Percentiles rank a stretch among this genome's conserved stretches.
These are phyloP conservation scores for Rutstroemia sp. DNA, from an alignment of 2,329 filamentous ascomycete species.

Conservation along the genomic window DNA sequence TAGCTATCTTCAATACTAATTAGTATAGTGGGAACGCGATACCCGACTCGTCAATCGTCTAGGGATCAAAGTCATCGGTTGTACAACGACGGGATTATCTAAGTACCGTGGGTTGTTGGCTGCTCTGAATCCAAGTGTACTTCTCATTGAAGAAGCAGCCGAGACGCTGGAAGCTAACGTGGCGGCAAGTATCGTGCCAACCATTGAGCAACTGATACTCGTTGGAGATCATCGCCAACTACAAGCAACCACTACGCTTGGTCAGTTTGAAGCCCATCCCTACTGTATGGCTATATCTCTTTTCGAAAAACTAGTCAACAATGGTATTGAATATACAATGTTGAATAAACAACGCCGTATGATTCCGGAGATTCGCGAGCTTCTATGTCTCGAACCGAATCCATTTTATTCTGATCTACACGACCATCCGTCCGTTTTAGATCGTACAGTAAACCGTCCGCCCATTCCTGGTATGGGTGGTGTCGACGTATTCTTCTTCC, in stretches of 20 bases:
- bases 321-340: conserved; percentile 45
- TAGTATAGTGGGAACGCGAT: conserved; percentile 13
- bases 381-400: conserved; percentile 36
- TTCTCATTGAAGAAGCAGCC: conserved; percentile 65
- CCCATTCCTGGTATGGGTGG: conserved; percentile 56
- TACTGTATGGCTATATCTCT: conserved; percentile 57
- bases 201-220: conserved; percentile 56
- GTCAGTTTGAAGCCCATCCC: conserved; percentile 46
- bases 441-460: conserved; percentile 41
- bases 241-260: conserved; percentile 50
- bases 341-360: conserved; percentile 58
- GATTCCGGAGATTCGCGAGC: conserved; percentile 58
- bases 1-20: background rate
- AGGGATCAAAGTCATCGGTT: conserved; percentile 31
- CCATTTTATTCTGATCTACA: conserved; percentile 54
- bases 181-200: conserved; percentile 51
- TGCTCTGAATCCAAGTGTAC: conserved; percentile 50
- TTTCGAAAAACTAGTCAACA: conserved; percentile 60
- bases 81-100: conserved; percentile 60
- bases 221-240: conserved; percentile 66
- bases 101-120: conserved; percentile 60
- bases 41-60: conserved; percentile 54
- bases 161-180: conserved; percentile 50
- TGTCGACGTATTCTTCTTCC: conserved; percentile 53
- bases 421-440: conserved; percentile 51